Base-by-base conservation (phyloP, 129 eudicot species). In the Saposhnikovia divaricata region DNA sequence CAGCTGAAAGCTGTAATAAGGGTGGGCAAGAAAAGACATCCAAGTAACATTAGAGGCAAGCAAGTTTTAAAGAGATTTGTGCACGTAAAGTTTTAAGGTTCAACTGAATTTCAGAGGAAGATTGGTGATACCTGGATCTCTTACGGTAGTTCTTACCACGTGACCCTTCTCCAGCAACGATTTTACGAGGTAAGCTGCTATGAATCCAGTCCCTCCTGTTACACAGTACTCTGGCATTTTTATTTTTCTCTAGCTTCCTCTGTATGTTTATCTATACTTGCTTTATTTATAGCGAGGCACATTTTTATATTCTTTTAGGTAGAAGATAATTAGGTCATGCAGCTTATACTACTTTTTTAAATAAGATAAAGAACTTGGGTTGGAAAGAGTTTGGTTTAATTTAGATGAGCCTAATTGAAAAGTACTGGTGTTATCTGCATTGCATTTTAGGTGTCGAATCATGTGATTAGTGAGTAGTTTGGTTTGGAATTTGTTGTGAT, bases 131-230 rank as follows among this genome's bases (percentile, higher is more conserved):
- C 98, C 98, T 80, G 98, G 98, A 82, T 91, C 93, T 55, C 98
- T 85, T 10, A 89, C 93, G 0, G 98, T 93, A 57, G 98, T 78
- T 37, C 98, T 88, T 40, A 93, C 91, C 0, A 53, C 63, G 70
- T 91, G 93, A 15, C 95, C 98, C 74, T 89, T 83, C 61, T 87
- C 86, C 23, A 93, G 81, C 78, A 91, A 70, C 89, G 59, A 45
- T 31, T 75, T 75, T 55, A 89, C 85, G 47, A 93, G 78, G 82
- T 93, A 88, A 76, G 93, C 91, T 48, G 97, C 97, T 65, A 93
- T 89, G 83, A 93, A 88, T 40, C 98, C 98, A 21, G 98, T 91
- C 6, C 97, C 98, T 8, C 98, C 98, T 9, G 98, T 93, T 19
- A 93, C 98, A 78, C 97, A 91, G 44, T 93, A 93, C 48, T 87